Base-by-base conservation (phyloP, 768 basidiomycete species). In the Lentinula edodes region DNA sequence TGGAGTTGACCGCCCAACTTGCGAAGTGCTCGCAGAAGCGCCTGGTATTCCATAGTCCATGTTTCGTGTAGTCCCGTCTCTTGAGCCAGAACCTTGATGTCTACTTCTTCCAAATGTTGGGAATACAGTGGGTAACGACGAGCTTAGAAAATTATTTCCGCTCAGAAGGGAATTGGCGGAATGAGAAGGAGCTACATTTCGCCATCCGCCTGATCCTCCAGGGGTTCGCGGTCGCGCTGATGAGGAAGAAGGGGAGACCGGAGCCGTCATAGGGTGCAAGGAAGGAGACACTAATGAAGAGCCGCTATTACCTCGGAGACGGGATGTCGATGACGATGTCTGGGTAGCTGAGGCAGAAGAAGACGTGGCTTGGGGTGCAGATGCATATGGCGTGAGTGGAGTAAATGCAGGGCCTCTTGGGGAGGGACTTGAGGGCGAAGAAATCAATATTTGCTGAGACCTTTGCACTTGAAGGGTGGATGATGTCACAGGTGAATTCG, bases 401-500 rank as follows among this genome's bases (percentile, higher is more conserved):
- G 69, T 45, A 61, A 51, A 61, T 32, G 61, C n/a, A 41, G 38
- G 20, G 10, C 39, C n/a, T 32, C 62, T 28, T 6, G 45, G 28
- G 69, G 69, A 51, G 63, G 67, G 51, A 68, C 66, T 66, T 58
- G 68, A 57, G 52, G 70, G 55, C 63, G 65, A 60, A 35, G 65
- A 68, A 43, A 70, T 61, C 52, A 66, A 66, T 60, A 68, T 52
- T 18, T 66, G 67, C 10, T 70, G 54, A 6, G 80, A 80, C 0
- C 80, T 83, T 18, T 75, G 71, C 63, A 78, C 84, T 43, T 80
- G 74, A 2, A 55, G n/a, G 75, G 68, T 8, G 70, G 68, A n/a
- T 80, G 77, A 51, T 78, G 53, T 20, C n/a, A 12, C 18, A 6
- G 53, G 52, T n/a, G 34, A 32, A 36, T 12, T 36, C 7, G 38